Evolutionary conservation across 768 basidiomycete species (phyloP).

Genomic region (Pisolithus marmoratus): DNA sequence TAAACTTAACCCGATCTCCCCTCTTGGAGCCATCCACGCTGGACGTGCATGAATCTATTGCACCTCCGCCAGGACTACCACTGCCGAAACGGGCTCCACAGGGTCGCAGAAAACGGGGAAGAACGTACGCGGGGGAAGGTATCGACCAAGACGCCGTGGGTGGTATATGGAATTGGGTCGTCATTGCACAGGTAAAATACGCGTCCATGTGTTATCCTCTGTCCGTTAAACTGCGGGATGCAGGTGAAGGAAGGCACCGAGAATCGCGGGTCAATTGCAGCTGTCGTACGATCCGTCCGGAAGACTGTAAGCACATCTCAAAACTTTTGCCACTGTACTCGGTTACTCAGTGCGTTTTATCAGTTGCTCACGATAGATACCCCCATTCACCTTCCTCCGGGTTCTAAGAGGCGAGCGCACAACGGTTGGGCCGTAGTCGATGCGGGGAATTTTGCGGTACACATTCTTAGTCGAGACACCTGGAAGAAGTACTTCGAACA

Average conservation of each 20-base stretch:
- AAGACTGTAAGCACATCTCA: conserved; percentile 51
- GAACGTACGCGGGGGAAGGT: conserved; percentile 64
- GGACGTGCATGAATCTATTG: conserved; percentile 46
- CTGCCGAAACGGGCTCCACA: conserved; percentile 52
- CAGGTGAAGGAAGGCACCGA: conserved; percentile 88
- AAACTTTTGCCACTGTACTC: background rate
- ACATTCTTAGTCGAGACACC: conserved; percentile 63
- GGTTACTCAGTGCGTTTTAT: background rate
- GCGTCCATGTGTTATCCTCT: background rate
- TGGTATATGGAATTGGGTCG: conserved; percentile 73
- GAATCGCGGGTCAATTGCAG: conserved; percentile 70
- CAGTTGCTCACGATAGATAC: conserved; percentile 58
- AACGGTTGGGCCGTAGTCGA: conserved; percentile 86
- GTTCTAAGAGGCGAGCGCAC: conserved; percentile 51
- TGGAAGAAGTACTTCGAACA: conserved; percentile 60
- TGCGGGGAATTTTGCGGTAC: conserved; percentile 74
- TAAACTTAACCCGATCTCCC: conserved; percentile 54
- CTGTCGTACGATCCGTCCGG: conserved; percentile 61
- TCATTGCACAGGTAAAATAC: conserved; percentile 60
- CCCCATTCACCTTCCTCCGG: conserved; percentile 56
- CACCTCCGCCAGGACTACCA: conserved; percentile 51
- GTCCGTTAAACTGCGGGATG: background rate
- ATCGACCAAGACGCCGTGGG: conserved; percentile 38
- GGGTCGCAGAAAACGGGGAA: conserved; percentile 59
- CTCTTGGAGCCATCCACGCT: conserved; percentile 60